A percentile compares a stretch with the other conserved stretches of the same genome.
Evolutionary conservation across 1,139 yeast species (phyloP).

Genomic region (Lodderomyces elongisporus): DNA sequence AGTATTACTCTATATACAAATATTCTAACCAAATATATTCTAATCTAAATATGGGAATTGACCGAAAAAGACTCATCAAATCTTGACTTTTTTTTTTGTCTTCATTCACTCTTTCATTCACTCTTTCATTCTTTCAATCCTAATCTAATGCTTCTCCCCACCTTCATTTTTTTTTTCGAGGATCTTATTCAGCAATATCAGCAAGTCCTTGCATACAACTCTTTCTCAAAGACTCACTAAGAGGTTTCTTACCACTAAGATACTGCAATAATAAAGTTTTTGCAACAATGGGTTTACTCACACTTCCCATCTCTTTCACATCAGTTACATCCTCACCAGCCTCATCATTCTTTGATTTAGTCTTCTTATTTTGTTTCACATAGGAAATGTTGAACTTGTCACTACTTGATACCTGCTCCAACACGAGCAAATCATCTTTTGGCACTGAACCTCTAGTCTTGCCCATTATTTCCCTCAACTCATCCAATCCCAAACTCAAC

Average conservation of each 20-base stretch:
- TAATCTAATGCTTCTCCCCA: too few species aligned
- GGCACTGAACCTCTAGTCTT: conserved; percentile 54
- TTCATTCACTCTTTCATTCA: too few species aligned
- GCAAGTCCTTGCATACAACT: conserved; percentile 22
- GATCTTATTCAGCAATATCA: conserved; percentile 3
- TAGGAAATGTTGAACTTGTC: conserved; percentile 42
- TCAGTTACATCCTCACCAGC: conserved; percentile 30
- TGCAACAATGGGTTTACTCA: conserved; percentile 45
- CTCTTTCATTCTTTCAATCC: too few species aligned
- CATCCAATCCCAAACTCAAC: conserved; percentile 50
- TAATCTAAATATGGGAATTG: too few species aligned
- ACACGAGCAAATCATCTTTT: conserved; percentile 53
- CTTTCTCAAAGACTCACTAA: conserved; percentile 38
- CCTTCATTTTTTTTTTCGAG: too few species aligned
- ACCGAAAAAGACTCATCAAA: too few species aligned
- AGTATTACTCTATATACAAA: too few species aligned
- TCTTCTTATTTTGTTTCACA: conserved; percentile 24
- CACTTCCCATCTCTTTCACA: conserved; percentile 14
- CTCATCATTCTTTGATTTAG: conserved; percentile 10
- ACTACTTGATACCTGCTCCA: conserved; percentile 46
- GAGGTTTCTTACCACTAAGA: conserved; percentile 57
- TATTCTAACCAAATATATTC: too few species aligned
- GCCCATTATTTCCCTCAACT: conserved; percentile 47
- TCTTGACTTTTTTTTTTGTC: too few species aligned
- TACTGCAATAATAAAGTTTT: conserved; percentile 57